Conservation (phyloP, 345 rosid genomes). For the Pugionium cornutum region DNA sequence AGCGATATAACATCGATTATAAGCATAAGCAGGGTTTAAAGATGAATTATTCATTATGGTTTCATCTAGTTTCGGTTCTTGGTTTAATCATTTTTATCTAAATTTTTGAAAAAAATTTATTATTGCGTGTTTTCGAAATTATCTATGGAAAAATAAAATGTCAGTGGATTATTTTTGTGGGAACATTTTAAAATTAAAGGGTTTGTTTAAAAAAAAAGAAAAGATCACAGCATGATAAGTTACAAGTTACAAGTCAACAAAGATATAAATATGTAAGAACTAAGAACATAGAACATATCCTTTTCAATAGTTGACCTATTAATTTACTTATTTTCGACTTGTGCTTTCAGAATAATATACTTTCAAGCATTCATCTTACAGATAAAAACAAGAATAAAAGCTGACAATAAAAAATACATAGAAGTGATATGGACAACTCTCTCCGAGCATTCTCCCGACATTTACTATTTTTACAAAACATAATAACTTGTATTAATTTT, state of each 20-base stretch:
- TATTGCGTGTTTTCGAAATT: no score
- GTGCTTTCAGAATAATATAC: constrained; percentile 25
- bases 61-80: no score
- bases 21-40: no score
- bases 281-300: constrained; percentile 5
- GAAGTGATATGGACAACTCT: constrained; percentile 28
- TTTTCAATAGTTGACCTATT: constrained; percentile 34
- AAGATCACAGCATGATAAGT: constrained; percentile 17
- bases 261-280: constrained; percentile 3
- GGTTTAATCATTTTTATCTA: no score
- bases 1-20: no score
- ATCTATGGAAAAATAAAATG: not conserved
- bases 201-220: not conserved
- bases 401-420: constrained; percentile 12
- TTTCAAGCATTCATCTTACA: constrained; percentile 17
- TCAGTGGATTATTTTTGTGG: constrained; percentile 1
- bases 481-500: not conserved
- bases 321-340: constrained; percentile 19
- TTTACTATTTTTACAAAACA: not conserved
- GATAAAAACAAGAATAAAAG: constrained; percentile 25
- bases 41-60: no score
- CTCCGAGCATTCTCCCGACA: constrained; percentile 27
- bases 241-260: constrained; percentile 25
- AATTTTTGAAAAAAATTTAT: no score
- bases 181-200: constrained; percentile 5